Conservation (phyloP, 352 stramenopile species). For the Globisporangium irregulare region DNA sequence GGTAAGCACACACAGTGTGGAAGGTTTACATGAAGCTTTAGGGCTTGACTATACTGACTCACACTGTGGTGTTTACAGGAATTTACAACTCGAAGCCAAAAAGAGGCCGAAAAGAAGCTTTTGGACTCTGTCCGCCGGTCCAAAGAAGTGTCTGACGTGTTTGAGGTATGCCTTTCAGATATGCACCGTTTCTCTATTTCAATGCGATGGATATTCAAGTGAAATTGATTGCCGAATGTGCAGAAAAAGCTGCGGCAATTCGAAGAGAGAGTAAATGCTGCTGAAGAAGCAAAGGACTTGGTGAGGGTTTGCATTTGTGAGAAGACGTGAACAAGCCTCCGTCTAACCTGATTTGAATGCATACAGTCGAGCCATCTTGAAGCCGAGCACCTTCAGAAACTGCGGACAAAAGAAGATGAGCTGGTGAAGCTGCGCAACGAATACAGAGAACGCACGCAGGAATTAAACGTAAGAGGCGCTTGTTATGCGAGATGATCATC, state of each 20-base stretch:
- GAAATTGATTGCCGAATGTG: not conserved
- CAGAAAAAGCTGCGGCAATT: slow-evolving; percentile 29
- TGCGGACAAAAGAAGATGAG: slow-evolving; percentile 52
- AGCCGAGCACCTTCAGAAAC: slow-evolving; percentile 38
- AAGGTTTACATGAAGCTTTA: not conserved
- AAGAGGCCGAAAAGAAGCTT: slow-evolving; percentile 53
- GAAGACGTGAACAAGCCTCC: not conserved
- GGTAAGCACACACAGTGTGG: slow-evolving; percentile 16
- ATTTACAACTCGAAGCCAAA: slow-evolving; percentile 36
- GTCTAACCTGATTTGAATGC: not conserved
- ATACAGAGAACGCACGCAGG: slow-evolving; percentile 49
- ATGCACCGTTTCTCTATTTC: not conserved
- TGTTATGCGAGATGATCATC: not conserved
- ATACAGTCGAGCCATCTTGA: slow-evolving; percentile 40
- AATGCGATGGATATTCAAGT: not conserved
- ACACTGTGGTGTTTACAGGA: slow-evolving; percentile 25
- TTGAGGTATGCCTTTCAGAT: slow-evolving; percentile 28
- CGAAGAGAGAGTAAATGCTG: slow-evolving; percentile 38
- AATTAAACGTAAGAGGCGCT: slow-evolving; percentile 40
- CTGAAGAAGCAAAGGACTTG: slow-evolving; percentile 59
- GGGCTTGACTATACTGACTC: not conserved
- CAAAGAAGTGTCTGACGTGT: slow-evolving; percentile 38
- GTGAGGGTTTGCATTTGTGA: slow-evolving; percentile 21
- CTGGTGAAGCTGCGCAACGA: slow-evolving; percentile 43
- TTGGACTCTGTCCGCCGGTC: slow-evolving; percentile 31